phyloP scores from a whole-genome alignment of 192 early-diverging fungal genomes.

The Glomus cerebriforme region DNA sequence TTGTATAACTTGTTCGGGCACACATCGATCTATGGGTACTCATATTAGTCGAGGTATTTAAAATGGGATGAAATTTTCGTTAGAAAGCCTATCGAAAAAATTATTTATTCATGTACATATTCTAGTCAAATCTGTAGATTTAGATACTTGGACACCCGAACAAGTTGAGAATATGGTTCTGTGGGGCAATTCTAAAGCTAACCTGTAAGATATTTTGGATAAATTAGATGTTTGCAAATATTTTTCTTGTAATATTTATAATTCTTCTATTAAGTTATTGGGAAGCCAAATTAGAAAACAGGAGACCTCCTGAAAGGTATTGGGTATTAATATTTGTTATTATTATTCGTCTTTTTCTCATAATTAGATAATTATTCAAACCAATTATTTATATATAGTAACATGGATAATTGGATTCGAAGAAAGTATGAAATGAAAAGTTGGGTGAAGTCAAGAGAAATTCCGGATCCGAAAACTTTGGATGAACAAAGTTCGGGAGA shows the following conservation, averaged over 20 bases:
- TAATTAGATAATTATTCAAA: slow-evolving; percentile 27
- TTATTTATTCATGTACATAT: slow-evolving; percentile 9
- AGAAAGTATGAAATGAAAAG: slow-evolving; percentile 79
- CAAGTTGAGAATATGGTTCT: slow-evolving; percentile 77
- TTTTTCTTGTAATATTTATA: neutral
- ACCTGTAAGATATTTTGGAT: slow-evolving; percentile 56
- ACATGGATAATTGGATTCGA: slow-evolving; percentile 74
- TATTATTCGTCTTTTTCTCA: neutral
- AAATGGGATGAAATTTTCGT: neutral
- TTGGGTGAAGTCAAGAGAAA: slow-evolving; percentile 69
- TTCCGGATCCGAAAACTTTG: slow-evolving; percentile 75
- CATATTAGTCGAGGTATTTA: slow-evolving; percentile 79
- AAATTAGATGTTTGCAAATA: neutral
- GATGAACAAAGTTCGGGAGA: slow-evolving; percentile 22
- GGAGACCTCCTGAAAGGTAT: slow-evolving; percentile 57
- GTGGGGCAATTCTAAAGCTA: slow-evolving; percentile 78
- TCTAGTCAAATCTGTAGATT: slow-evolving; percentile 81
- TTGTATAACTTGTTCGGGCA: slow-evolving; percentile 67
- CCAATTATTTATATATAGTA: slow-evolving; percentile 36
- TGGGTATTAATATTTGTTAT: neutral
- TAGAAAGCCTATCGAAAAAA: neutral
- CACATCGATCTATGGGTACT: slow-evolving; percentile 81
- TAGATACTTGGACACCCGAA: slow-evolving; percentile 79
- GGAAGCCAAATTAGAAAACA: slow-evolving; percentile 52
- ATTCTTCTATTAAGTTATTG: slow-evolving; percentile 46